Conservation (phyloP, 2,329 filamentous ascomycete genomes). For the Ceratocystis eucalypticola region DNA sequence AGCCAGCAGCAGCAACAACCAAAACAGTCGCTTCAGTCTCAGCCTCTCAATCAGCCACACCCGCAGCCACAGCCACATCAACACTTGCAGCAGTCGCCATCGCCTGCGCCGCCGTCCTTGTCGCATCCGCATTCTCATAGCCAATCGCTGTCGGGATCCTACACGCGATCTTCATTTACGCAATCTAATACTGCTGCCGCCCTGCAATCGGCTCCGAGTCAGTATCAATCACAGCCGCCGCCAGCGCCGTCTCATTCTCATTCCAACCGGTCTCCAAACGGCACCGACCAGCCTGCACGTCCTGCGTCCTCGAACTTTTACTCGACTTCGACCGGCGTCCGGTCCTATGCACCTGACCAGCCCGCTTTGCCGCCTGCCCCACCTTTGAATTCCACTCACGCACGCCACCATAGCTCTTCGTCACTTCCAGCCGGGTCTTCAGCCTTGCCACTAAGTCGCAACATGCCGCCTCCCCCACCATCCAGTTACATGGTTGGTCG, state of each 20-base stretch:
- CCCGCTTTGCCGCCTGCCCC: slow-evolving; percentile 16
- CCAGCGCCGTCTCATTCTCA: slow-evolving; percentile 1
- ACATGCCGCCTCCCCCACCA: slow-evolving; percentile 26
- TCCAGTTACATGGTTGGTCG: slow-evolving; percentile 36
- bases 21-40: not conserved
- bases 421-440: slow-evolving; percentile 26
- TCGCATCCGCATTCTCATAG: not conserved
- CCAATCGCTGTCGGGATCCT: not conserved
- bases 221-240: not conserved
- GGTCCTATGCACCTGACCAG: slow-evolving; percentile 18
- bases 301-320: slow-evolving; percentile 11
- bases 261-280: slow-evolving; percentile 7
- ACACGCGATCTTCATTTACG: not conserved
- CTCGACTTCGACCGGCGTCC: slow-evolving; percentile 8
- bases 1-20: not conserved
- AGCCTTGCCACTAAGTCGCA: slow-evolving; percentile 28
- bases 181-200: not conserved
- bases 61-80: slow-evolving; percentile 7
- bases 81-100: not conserved
- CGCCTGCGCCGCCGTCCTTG: not conserved
- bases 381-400: slow-evolving; percentile 28
- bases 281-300: slow-evolving; percentile 6
- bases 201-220: not conserved
- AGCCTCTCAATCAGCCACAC: slow-evolving; percentile 8
- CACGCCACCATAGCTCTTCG: slow-evolving; percentile 33